These are phyloP conservation scores for Fusarium pininemorale DNA, from an alignment of 2,329 filamentous ascomycete genomes.

Conservation along the genomic window DNA sequence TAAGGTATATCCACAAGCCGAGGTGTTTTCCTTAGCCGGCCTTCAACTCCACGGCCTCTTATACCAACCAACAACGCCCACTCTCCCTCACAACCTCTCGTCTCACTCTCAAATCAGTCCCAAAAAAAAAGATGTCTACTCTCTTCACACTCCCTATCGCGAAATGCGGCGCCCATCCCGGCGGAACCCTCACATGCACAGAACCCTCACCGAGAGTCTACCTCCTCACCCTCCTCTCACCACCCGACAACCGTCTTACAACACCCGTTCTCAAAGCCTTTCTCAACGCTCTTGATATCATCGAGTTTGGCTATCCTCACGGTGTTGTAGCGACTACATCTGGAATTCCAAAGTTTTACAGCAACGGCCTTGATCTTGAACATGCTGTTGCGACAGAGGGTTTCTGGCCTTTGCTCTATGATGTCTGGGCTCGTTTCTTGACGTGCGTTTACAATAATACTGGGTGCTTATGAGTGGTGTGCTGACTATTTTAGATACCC, in stretches of 20 bases:
- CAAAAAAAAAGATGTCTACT: conserved; percentile 28
- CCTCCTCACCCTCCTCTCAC: conserved; percentile 75
- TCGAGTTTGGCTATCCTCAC: conserved; percentile 72
- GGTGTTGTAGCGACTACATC: conserved; percentile 83
- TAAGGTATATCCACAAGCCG: conserved; percentile 21
- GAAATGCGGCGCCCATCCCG: conserved; percentile 54
- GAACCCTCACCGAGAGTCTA: conserved; percentile 70
- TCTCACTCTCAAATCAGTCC: neutral
- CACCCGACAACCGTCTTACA: conserved; percentile 80
- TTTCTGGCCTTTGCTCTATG: conserved; percentile 72
- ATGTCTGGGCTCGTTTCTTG: conserved; percentile 69
- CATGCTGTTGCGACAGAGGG: conserved; percentile 67
- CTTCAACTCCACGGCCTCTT: neutral
- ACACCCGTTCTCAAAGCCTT: conserved; percentile 74
- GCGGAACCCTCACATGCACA: conserved; percentile 70
- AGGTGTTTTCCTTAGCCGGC: conserved; percentile 25
- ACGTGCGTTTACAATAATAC: conserved; percentile 36
- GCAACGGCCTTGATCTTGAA: conserved; percentile 81
- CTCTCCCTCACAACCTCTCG: neutral
- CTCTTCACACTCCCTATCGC: conserved; percentile 64
- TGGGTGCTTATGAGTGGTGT: neutral
- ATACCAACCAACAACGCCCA: neutral
- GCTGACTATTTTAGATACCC: conserved; percentile 60
- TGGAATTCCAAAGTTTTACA: conserved; percentile 80
- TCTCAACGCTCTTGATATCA: conserved; percentile 75